Percentiles rank a stretch among this genome's conserved stretches.
phyloP scores from a whole-genome alignment of 768 basidiomycete species.

The Auricularia heimuer region DNA sequence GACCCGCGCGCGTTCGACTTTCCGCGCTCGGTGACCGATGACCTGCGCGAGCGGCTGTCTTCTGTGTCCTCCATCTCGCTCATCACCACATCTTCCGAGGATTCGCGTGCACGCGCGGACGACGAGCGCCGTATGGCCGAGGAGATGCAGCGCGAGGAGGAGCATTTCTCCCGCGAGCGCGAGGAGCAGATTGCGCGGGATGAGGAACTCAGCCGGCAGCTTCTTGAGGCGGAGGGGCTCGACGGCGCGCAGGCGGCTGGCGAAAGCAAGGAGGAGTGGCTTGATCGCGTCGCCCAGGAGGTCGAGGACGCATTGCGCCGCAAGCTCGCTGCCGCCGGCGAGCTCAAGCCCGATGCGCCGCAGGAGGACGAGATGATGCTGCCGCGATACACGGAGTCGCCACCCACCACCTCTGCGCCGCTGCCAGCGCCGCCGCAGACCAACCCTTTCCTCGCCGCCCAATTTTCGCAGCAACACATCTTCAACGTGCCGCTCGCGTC shows the following conservation, averaged over 20 bases:
- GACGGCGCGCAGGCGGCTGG: neutral
- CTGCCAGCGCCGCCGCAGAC: neutral
- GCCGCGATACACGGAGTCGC: neutral
- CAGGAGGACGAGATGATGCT: neutral
- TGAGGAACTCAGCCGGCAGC: slow-evolving; percentile 33
- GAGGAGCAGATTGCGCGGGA: slow-evolving; percentile 25
- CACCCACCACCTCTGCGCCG: neutral
- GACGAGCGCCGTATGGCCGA: neutral
- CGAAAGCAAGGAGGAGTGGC: neutral
- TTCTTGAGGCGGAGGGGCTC: slow-evolving; percentile 29
- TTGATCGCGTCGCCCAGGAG: neutral
- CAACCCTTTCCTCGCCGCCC: neutral
- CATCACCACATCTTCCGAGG: neutral
- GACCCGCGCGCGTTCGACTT: neutral
- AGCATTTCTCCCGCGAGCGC: neutral
- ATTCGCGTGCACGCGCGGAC: neutral
- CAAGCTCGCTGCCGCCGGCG: neutral
- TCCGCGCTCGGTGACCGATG: neutral
- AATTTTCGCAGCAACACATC: neutral
- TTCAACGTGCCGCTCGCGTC: neutral
- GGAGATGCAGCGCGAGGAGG: slow-evolving; percentile 5
- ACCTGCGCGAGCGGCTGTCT: neutral
- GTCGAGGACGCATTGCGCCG: neutral
- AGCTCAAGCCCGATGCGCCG: neutral
- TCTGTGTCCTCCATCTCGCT: neutral